Percentiles rank a stretch among this genome's conserved stretches.
These are phyloP conservation scores for Helotiales sp. DNA, from an alignment of 2,329 filamentous ascomycete genomes.

Conservation along the genomic window DNA sequence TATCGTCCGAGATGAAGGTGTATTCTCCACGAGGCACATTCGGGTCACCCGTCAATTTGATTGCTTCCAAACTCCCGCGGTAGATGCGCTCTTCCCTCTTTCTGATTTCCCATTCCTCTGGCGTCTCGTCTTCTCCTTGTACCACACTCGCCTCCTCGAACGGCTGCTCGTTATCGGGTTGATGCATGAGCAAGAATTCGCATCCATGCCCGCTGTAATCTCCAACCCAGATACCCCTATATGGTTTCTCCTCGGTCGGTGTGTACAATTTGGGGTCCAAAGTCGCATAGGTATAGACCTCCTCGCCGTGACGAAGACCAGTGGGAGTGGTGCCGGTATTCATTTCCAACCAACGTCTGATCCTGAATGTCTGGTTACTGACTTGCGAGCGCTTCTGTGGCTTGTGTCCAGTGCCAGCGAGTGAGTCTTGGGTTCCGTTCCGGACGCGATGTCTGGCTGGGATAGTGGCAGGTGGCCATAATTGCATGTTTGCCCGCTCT, in stretches of 20 bases:
- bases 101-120: slow-evolving; percentile 52
- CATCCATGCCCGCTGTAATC: slow-evolving; percentile 89
- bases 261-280: slow-evolving; percentile 78
- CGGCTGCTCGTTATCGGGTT: slow-evolving; percentile 61
- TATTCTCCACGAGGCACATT: slow-evolving; percentile 88
- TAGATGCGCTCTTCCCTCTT: slow-evolving; percentile 57
- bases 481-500: slow-evolving; percentile 48
- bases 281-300: slow-evolving; percentile 69
- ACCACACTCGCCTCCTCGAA: slow-evolving; percentile 49
- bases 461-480: slow-evolving; percentile 79
- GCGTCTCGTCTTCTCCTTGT: slow-evolving; percentile 49
- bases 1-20: slow-evolving; percentile 80
- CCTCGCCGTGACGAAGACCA: slow-evolving; percentile 58
- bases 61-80: slow-evolving; percentile 74
- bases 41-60: slow-evolving; percentile 90
- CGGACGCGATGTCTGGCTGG: slow-evolving; percentile 59
- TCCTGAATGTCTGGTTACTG: slow-evolving; percentile 72
- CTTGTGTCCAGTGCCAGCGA: slow-evolving; percentile 48
- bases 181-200: slow-evolving; percentile 84
- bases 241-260: slow-evolving; percentile 79
- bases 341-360: slow-evolving; percentile 79
- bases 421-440: slow-evolving; percentile 53
- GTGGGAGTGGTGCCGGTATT: slow-evolving; percentile 41
- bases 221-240: slow-evolving; percentile 81
- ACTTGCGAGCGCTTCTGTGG: slow-evolving; percentile 62